These are phyloP conservation scores for Sequoia sempervirens DNA, from an alignment of 75 land plant species.

Conservation along the genomic window DNA sequence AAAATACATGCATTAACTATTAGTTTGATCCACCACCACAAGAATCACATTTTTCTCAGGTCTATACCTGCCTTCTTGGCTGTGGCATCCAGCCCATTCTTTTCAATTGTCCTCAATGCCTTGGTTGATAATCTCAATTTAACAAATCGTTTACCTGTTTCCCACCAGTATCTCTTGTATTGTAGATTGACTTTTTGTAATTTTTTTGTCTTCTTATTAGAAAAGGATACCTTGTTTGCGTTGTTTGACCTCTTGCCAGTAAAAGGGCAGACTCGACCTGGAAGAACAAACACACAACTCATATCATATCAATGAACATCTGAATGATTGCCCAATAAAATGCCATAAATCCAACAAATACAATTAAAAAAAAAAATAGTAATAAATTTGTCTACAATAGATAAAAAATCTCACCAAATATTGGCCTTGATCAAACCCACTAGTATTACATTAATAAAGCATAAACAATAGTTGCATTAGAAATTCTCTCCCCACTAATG, in stretches of 20 bases:
- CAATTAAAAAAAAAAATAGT: no score
- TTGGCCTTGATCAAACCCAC: not conserved
- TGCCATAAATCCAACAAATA: not conserved
- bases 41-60: conserved; percentile 43
- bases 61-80: conserved; percentile 96
- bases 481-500: not conserved
- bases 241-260: conserved; percentile 93
- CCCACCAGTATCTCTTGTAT: conserved; percentile 97
- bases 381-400: not conserved
- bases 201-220: conserved; percentile 79
- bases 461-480: not conserved
- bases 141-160: conserved; percentile 83
- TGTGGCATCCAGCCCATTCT: conserved; percentile 89
- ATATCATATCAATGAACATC: not conserved
- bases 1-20: not conserved
- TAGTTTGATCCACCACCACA: not conserved
- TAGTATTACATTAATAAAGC: not conserved
- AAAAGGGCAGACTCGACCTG: conserved; percentile 79
- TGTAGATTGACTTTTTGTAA: conserved; percentile 85
- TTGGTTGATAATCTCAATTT: conserved; percentile 86
- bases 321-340: not conserved
- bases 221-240: conserved; percentile 82
- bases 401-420: not conserved
- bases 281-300: not conserved
- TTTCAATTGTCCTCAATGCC: conserved; percentile 91